phyloP scores from a whole-genome alignment of 2,329 filamentous ascomycete species.

The Fusarium citri region DNA sequence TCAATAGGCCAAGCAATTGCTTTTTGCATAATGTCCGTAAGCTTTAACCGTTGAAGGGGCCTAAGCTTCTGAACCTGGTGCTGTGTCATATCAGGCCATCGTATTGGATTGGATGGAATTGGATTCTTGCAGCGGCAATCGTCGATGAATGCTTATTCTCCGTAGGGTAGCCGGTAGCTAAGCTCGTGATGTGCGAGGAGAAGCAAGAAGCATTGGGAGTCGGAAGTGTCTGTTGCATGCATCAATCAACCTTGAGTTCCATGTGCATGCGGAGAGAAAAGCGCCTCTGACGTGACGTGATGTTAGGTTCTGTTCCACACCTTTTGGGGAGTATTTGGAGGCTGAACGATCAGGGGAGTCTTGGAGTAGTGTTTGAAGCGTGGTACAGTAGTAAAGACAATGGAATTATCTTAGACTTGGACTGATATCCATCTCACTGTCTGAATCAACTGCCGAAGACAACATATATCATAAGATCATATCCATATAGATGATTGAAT shows the following conservation, averaged over 20 bases:
- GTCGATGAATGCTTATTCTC: constrained; percentile 34
- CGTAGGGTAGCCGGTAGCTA: background rate
- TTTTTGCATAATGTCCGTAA: constrained; percentile 7
- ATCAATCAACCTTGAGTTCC: constrained; percentile 15
- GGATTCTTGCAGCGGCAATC: constrained; percentile 17
- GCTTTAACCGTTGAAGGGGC: constrained; percentile 15
- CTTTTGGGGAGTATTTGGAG: background rate
- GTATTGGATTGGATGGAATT: background rate
- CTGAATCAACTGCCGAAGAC: background rate
- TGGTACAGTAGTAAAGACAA: background rate
- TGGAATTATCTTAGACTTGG: background rate
- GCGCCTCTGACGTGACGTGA: constrained; percentile 40
- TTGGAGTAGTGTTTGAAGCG: background rate
- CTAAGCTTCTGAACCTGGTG: constrained; percentile 4
- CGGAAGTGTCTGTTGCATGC: constrained; percentile 25
- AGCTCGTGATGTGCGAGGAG: constrained; percentile 28
- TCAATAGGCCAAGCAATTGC: constrained; percentile 23
- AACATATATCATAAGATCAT: background rate
- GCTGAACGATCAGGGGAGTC: background rate
- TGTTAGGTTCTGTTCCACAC: constrained; percentile 8
- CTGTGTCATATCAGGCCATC: constrained; percentile 19
- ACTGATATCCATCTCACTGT: background rate
- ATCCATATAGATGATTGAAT: background rate
- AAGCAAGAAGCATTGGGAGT: background rate
- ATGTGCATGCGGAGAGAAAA: constrained; percentile 26